phyloP scores from a whole-genome alignment of 177 flowering plant genomes.

The Tripterygium wilfordii region DNA sequence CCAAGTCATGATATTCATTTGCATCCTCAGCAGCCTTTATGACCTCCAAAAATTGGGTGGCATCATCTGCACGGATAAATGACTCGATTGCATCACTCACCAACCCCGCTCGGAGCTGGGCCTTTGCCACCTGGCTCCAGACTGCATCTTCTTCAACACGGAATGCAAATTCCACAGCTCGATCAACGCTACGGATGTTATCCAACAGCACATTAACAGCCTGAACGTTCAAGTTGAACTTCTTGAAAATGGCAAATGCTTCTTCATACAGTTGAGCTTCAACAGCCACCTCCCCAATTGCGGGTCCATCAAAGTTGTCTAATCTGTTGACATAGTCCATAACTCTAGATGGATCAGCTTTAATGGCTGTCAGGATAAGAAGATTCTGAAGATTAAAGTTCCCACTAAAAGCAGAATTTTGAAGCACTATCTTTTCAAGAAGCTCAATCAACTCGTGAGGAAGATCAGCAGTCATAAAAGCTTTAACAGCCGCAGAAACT shows the following conservation, averaged over 20 bases:
- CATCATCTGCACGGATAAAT: slow-evolving; percentile 97
- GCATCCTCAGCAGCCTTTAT: slow-evolving; percentile 82
- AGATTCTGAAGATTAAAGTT: slow-evolving; percentile 94
- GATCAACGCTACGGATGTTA: slow-evolving; percentile 76
- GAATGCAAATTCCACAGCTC: slow-evolving; percentile 98
- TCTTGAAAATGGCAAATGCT: slow-evolving; percentile 95
- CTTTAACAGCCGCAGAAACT: slow-evolving; percentile 98
- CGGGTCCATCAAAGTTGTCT: slow-evolving; percentile 99
- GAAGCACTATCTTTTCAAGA: slow-evolving; percentile 97
- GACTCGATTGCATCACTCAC: slow-evolving; percentile 99
- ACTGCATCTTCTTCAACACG: slow-evolving; percentile 99
- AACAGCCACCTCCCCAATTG: slow-evolving; percentile 98
- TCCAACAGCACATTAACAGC: slow-evolving; percentile 95
- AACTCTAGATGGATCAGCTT: slow-evolving; percentile 94
- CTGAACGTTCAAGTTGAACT: slow-evolving; percentile 94
- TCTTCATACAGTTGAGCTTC: slow-evolving; percentile 95
- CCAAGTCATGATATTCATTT: slow-evolving; percentile 88
- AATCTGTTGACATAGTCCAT: slow-evolving; percentile 95
- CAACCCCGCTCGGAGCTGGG: slow-evolving; percentile 88
- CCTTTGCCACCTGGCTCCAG: slow-evolving; percentile 99
- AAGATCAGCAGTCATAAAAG: slow-evolving; percentile 99
- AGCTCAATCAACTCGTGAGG: slow-evolving; percentile 99
- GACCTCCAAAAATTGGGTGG: slow-evolving; percentile 87
- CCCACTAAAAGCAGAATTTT: slow-evolving; percentile 99
- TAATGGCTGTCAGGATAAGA: slow-evolving; percentile 85